These are phyloP conservation scores for Tetrahymena elliotti DNA, from an alignment of 73 alveolate species.

Conservation along the genomic window DNA sequence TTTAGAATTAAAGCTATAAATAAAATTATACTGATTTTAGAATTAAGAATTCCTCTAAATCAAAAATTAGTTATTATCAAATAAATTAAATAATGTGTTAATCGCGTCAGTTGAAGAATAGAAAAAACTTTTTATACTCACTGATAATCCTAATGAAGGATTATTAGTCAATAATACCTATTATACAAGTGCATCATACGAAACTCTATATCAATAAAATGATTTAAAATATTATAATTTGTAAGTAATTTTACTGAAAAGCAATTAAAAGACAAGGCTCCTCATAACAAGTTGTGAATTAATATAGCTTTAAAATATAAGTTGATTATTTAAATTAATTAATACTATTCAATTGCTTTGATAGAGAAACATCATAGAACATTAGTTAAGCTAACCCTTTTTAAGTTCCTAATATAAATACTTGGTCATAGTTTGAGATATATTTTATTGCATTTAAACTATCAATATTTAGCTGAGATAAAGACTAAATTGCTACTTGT, in stretches of 20 bases:
- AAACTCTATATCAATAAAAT: background rate
- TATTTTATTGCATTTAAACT: background rate
- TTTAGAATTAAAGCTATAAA: background rate
- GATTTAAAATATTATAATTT: too few species aligned
- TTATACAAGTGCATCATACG: background rate
- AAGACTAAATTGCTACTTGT: background rate
- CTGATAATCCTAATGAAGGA: too few species aligned
- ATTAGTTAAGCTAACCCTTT: background rate
- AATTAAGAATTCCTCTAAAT: too few species aligned
- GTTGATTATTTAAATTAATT: background rate
- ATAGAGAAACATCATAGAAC: background rate
- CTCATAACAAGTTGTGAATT: background rate
- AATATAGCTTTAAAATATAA: background rate
- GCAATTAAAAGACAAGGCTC: background rate
- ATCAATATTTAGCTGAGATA: background rate
- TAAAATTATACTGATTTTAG: too few species aligned
- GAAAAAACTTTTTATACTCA: too few species aligned
- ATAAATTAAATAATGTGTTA: too few species aligned
- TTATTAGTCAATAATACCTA: too few species aligned
- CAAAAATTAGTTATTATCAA: background rate
- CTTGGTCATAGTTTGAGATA: background rate
- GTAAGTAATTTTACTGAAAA: background rate
- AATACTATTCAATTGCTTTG: background rate
- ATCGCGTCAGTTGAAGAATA: too few species aligned
- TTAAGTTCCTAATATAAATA: background rate